Evolutionary conservation across 345 rosid genomes (phyloP), one percentile per base, ranked within the genome.

Genomic region (Bruguiera gymnorhiza): DNA sequence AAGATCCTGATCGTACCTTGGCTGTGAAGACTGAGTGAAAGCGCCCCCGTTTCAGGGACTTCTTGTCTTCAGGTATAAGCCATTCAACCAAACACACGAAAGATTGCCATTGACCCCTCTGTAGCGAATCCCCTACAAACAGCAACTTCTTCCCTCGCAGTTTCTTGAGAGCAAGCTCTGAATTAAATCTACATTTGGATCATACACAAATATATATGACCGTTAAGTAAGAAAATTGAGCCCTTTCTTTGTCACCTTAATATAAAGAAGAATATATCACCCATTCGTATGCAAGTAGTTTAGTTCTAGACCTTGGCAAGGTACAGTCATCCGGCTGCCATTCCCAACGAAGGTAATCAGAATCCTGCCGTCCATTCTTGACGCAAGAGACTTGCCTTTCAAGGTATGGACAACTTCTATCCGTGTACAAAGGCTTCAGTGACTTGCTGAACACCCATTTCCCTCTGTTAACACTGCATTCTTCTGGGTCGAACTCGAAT

Each of bases 291-390:
- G 13, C 8, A 26, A 21, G 26, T 66, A 19, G 58, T 0, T 50
- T 8, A 62, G 3, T 53, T 63, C n/a, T 46, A 8, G 31, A 91
- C 98, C 87, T 81, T 32, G 97, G 96, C 71, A 94, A 67, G 39
- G 82, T 78, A 62, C 98, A 94, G 67, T 94, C 98, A 37, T 89
- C 95, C 2, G 96, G 97, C 73, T 85, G 97, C 98, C 98, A 94
- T 69, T 86, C 92, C 98, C 97, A 94, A 46, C 81, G 84, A 18
- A 70, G 91, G 72, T 91, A 94, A 71, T 87, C 86, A 1, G 88
- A 81, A 64, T 94, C 93, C 48, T 31, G 81, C 46, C 85, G 74
- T 10, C 91, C 97, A 31, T 94, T 91, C 75, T 88, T 82, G 59
- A 79, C 82, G 53, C 97, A 94, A 55, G 93, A 71, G 70, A 94